A percentile compares a stretch with the other conserved stretches of the same genome.
Evolutionary conservation across 495 filamentous ascomycete genomes (phyloP).

Genomic region (Aspergillus ostianus): DNA sequence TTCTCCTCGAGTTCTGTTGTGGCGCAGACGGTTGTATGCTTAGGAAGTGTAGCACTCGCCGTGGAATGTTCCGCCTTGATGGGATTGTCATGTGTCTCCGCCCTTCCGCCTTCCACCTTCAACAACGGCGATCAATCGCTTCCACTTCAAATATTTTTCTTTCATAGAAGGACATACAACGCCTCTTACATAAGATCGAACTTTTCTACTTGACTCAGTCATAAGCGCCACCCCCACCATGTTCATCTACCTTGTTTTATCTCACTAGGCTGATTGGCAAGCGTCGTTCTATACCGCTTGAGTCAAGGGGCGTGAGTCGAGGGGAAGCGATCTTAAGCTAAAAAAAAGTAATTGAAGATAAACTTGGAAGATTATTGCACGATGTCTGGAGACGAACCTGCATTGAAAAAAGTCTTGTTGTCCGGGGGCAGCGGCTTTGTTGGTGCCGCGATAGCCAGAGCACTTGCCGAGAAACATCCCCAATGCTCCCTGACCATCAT

Average conservation of each 20-base stretch:
- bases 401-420: constrained; percentile 42
- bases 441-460: constrained; percentile 42
- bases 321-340: not conserved
- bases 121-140: not conserved
- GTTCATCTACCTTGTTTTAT: not conserved
- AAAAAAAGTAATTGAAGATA: not conserved
- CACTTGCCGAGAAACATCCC: constrained; percentile 42
- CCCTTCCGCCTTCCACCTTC: not conserved
- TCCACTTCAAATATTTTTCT: no score
- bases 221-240: not conserved
- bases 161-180: no score
- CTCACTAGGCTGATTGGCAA: not conserved
- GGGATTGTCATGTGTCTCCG: not conserved
- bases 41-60: not conserved
- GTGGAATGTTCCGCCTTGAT: not conserved
- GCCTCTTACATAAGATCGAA: no score
- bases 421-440: constrained; percentile 57
- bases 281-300: not conserved
- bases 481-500: constrained; percentile 43
- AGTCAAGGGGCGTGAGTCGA: not conserved
- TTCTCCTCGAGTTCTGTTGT: not conserved
- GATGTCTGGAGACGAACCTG: constrained; percentile 15
- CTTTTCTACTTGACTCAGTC: not conserved
- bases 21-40: not conserved
- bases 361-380: not conserved